Conservation (phyloP, 371 early-diverging fungal species). For the Mucor sp. region DNA sequence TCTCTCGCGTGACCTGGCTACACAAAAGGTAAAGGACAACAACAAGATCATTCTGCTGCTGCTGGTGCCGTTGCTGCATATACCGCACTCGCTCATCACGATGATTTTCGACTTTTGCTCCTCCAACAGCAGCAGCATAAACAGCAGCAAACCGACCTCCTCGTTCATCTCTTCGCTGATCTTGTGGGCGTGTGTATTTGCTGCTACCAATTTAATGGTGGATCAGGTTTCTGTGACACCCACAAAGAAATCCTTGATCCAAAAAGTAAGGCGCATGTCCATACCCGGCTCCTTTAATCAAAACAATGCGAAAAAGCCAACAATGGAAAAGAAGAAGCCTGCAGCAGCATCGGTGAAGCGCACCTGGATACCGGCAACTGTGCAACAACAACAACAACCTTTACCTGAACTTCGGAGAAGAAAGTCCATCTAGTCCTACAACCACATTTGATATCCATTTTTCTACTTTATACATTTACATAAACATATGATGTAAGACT, state of each 20-base stretch:
- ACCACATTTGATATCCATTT: not conserved
- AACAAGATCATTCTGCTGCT: constrained; percentile 18
- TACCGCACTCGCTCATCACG: constrained; percentile 41
- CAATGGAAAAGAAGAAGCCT: not conserved
- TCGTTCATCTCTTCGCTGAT: constrained; percentile 30
- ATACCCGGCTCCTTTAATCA: constrained; percentile 29
- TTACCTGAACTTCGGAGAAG: constrained; percentile 10
- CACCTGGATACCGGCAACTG: constrained; percentile 14
- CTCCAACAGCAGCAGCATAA: not conserved
- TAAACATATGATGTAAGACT: not conserved
- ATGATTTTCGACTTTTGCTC: constrained; percentile 35
- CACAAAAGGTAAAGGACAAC: constrained; percentile 2
- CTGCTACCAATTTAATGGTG: constrained; percentile 36
- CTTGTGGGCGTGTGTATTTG: constrained; percentile 43
- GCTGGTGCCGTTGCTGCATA: constrained; percentile 38
- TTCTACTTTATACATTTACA: not conserved
- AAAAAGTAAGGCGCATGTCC: constrained; percentile 15
- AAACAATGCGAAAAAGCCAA: not conserved
- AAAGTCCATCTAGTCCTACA: constrained; percentile 20
- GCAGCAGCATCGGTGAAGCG: not conserved
- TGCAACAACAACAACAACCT: constrained; percentile 10
- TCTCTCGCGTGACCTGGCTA: constrained; percentile 47
- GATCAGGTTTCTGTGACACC: constrained; percentile 23
- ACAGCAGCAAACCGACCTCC: not conserved
- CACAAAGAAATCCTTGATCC: not conserved